Percentiles rank a stretch among this genome's conserved stretches.
These are phyloP conservation scores for Aspergillus uvarum DNA, from an alignment of 2,329 filamentous ascomycete genomes.

Conservation along the genomic window DNA sequence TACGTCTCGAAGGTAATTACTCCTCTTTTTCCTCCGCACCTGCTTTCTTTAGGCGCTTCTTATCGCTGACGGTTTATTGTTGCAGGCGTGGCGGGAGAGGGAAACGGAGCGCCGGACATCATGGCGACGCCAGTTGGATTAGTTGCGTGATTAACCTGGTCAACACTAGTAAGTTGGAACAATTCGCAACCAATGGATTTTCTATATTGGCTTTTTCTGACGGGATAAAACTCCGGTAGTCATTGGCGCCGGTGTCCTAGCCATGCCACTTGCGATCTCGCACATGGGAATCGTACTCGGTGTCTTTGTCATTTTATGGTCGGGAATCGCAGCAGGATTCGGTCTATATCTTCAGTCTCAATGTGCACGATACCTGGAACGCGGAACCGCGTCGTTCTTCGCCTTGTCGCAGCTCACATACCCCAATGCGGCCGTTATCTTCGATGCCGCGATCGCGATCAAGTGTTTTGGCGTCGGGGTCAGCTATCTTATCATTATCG, in stretches of 20 bases:
- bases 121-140: conserved; percentile 78
- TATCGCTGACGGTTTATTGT: conserved; percentile 9
- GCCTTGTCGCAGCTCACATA: conserved; percentile 97
- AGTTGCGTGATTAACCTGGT: conserved; percentile 94
- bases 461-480: conserved; percentile 98
- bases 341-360: conserved; percentile 91
- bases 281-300: conserved; percentile 93
- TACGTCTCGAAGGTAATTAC: conserved; percentile 32
- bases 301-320: conserved; percentile 83
- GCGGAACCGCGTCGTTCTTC: conserved; percentile 87
- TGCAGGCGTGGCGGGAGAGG: conserved; percentile 46
- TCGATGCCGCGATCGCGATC: conserved; percentile 92
- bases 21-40: no score
- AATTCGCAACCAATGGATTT: background rate
- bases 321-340: conserved; percentile 82
- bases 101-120: conserved; percentile 67
- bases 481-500: conserved; percentile 98
- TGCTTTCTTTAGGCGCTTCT: background rate
- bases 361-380: conserved; percentile 89
- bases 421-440: conserved; percentile 90
- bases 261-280: conserved; percentile 92
- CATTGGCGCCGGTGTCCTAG: conserved; percentile 88
- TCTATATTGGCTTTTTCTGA: conserved; percentile 14
- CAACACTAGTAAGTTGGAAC: conserved; percentile 73
- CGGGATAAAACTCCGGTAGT: conserved; percentile 53